Evolutionary conservation across 139 green algal genomes (phyloP).

Genomic region (Chlorokybus atmophyticus): DNA sequence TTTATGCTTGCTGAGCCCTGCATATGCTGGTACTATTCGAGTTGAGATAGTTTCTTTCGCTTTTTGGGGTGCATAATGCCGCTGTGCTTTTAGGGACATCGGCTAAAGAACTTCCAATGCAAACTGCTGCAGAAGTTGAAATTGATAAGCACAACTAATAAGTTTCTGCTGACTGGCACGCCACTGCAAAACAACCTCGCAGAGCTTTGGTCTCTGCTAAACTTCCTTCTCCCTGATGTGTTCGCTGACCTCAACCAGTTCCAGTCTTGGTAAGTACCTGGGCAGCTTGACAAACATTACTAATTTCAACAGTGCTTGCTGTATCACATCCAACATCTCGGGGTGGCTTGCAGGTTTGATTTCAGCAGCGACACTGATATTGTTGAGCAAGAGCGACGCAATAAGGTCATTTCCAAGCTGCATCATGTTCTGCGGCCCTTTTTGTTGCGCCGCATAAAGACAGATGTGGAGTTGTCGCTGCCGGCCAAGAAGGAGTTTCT

Average conservation of each 20-base stretch:
- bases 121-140: constrained; percentile 78
- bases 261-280: constrained; percentile 66
- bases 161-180: constrained; percentile 90
- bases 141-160: constrained; percentile 56
- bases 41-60: no score
- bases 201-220: constrained; percentile 95
- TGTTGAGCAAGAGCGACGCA: constrained; percentile 47
- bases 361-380: constrained; percentile 16
- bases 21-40: no score
- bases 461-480: constrained; percentile 88
- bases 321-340: no score
- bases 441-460: constrained; percentile 91
- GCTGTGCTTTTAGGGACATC: constrained; percentile 70
- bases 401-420: constrained; percentile 88
- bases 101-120: constrained; percentile 95
- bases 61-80: no score
- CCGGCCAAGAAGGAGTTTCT: constrained; percentile 98
- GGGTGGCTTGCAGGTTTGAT: not conserved
- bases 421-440: constrained; percentile 97
- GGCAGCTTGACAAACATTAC: no score
- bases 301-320: no score
- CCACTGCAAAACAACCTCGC: constrained; percentile 96
- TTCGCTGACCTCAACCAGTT: constrained; percentile 75
- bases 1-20: not conserved
- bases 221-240: constrained; percentile 91